phyloP scores from a whole-genome alignment of 2,329 filamentous ascomycete genomes.

The Allantophomopsis lycopodina region DNA sequence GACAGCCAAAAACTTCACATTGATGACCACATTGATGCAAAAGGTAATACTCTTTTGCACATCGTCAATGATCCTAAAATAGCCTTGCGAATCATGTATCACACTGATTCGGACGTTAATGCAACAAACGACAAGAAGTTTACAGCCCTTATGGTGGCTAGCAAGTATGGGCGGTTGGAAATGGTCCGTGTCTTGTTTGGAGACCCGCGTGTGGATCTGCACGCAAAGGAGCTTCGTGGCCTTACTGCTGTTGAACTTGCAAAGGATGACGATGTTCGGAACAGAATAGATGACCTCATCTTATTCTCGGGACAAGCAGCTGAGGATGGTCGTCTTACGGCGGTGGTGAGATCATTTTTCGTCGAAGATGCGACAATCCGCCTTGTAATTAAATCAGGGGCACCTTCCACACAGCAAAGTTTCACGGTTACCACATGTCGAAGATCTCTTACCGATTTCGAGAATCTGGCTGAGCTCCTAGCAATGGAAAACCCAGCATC shows the following conservation, averaged over 20 bases:
- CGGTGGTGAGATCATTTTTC: constrained; percentile 89
- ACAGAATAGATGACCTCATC: constrained; percentile 88
- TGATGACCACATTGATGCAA: constrained; percentile 83
- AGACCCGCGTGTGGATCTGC: constrained; percentile 76
- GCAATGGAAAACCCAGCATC: constrained; percentile 86
- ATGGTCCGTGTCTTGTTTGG: constrained; percentile 81
- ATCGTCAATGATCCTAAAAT: constrained; percentile 80
- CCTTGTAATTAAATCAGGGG: constrained; percentile 86
- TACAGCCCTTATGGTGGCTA: constrained; percentile 93
- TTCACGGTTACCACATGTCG: constrained; percentile 93
- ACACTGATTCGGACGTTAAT: constrained; percentile 92
- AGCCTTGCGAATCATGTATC: constrained; percentile 59
- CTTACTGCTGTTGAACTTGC: constrained; percentile 91
- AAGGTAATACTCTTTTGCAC: constrained; percentile 91
- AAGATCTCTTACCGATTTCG: constrained; percentile 77
- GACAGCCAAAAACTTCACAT: constrained; percentile 74
- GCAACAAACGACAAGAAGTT: constrained; percentile 91
- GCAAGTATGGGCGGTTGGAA: constrained; percentile 92
- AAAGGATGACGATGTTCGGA: constrained; percentile 94
- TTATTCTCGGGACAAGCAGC: constrained; percentile 63
- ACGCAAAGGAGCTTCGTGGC: constrained; percentile 72
- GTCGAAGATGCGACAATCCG: constrained; percentile 92
- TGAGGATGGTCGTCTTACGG: constrained; percentile 71
- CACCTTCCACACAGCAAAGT: constrained; percentile 64
- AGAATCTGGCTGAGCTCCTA: constrained; percentile 74